Evolutionary conservation across 805 yeast species (phyloP).

Genomic region (Yamadazyma phyllophila): DNA sequence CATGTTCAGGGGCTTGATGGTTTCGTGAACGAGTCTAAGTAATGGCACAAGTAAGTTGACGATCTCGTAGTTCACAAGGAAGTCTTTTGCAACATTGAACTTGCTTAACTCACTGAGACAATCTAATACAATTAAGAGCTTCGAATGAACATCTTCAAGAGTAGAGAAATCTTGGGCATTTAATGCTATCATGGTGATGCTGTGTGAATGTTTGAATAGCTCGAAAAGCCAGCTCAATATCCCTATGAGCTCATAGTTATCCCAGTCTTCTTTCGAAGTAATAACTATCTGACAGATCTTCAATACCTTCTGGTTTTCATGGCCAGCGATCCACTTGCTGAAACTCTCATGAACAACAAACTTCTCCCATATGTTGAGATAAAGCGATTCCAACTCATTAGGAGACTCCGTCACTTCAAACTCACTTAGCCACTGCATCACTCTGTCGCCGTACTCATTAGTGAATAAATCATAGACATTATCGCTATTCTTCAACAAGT

Average conservation of each 20-base stretch:
- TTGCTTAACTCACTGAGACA: constrained; percentile 41
- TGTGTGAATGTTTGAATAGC: constrained; percentile 16
- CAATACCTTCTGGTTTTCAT: constrained; percentile 31
- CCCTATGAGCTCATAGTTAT: constrained; percentile 32
- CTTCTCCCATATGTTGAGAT: constrained; percentile 5
- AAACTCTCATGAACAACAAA: constrained; percentile 12
- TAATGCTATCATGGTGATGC: constrained; percentile 8
- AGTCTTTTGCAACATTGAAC: constrained; percentile 39
- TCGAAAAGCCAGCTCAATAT: constrained; percentile 43
- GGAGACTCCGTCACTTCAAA: constrained; percentile 6
- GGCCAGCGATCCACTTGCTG: constrained; percentile 16
- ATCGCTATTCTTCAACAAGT: constrained; percentile 9
- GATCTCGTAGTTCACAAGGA: constrained; percentile 40
- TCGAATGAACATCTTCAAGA: constrained; percentile 9
- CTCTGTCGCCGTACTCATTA: constrained; percentile 2
- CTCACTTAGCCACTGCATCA: constrained; percentile 8
- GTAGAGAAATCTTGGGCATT: constrained; percentile 13
- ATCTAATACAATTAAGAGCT: constrained; percentile 22
- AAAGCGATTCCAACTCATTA: background rate
- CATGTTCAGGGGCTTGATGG: constrained; percentile 28
- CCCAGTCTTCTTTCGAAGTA: constrained; percentile 42
- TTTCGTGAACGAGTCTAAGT: constrained; percentile 40
- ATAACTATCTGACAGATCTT: constrained; percentile 35
- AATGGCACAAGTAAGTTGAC: constrained; percentile 34
- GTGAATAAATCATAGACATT: constrained; percentile 16